Base-by-base conservation (phyloP, 1,139 yeast species). In the Meyerozyma smithsonii region DNA sequence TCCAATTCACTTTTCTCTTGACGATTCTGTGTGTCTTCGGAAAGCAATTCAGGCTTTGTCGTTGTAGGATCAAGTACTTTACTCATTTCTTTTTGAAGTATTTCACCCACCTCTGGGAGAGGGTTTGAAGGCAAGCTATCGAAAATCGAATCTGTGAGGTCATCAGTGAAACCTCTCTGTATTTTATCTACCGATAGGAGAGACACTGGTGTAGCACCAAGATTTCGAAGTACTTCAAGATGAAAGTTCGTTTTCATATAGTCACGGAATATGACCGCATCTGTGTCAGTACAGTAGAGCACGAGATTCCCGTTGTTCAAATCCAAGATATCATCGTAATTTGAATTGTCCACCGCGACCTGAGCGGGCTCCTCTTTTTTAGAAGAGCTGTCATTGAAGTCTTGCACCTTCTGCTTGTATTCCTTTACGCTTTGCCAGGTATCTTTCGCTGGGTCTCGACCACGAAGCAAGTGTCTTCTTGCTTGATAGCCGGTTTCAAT, bases 81-180 rank as follows among this genome's bases (percentile, higher is more conserved):
- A 3, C 51, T 43, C 28, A 61, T 60, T 39, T 69, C 74, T n/a
- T 51, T 50, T 36, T 52, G 61, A 35, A 66, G 50, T 3, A 62
- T 49, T 21, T 68, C 72, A 2, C 67, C 47, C 61, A 84, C 85
- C 45, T 81, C 88, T 35, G 94, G 94, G 12, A 83, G 83, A 54
- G 96, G 96, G 32, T 54, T 55, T 0, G 55, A 40, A 1, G 69
- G 59, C 7, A 67, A 40, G 21, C 52, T 56, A 34, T 61, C 69
- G 36, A 64, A 52, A 1, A 66, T 45, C 1, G 62, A 53, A 20
- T 57, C 47, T 16, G 55, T 54, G 35, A 69, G 46, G 18, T 60
- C 63, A 7, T 61, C 55, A 3, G 64, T 47, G 43, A 53, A 67
- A 0, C 77, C 77, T 37, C 77, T 53, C 43, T 61, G 67, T 4